Evolutionary conservation across 1,284 basidiomycete genomes (phyloP), one percentile per base, ranked within the genome.

Genomic region (Ceratobasidium papillatum): DNA sequence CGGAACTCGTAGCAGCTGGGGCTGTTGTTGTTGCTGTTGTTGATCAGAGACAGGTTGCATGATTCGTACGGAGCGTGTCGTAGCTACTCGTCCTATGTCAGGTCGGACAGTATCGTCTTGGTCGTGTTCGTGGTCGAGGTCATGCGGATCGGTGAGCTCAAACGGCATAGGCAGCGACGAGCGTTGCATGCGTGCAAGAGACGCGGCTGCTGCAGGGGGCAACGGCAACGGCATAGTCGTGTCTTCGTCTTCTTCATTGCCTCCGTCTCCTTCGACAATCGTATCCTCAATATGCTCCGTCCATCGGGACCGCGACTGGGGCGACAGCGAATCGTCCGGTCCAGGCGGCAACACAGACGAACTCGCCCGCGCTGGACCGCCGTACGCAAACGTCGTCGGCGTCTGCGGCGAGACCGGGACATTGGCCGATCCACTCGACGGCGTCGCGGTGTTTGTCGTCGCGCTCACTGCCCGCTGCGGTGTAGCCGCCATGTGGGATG

Each of bases 51-150:
- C 27, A 11, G 52, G 51, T n/a, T 54, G 68, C 56, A 72, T 72
- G 38, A 72, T 72, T 27, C 68, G 68, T 9, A 72, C 68, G 3
- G 54, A 59, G 30, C 68, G 68, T 27, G 41, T 58, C 32, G 66
- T 69, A 5, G 54, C 68, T 11, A 30, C 56, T 36, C 68, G 38
- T 43, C 68, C 66, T 12, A 69, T 9, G 25, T 41, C 66, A 5
- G 66, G 66, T 17, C 66, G 66, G 9, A 69, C 66, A 4, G 66
- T 69, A 11, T 69, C 66, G 52, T 69, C 66, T 43, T 69, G 51
- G 14, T 69, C 66, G 51, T 45, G 32, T 2, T 63, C 61, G 9
- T 63, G 41, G 19, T 63, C 61, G 14, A 43, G 43, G 19, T 63
- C 61, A 14, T 41, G 43, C 14, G 61, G 61, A n/a, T 63, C 61